Base-by-base conservation (phyloP, 2,329 filamentous ascomycete genomes). In the Teratosphaeria viscida region DNA sequence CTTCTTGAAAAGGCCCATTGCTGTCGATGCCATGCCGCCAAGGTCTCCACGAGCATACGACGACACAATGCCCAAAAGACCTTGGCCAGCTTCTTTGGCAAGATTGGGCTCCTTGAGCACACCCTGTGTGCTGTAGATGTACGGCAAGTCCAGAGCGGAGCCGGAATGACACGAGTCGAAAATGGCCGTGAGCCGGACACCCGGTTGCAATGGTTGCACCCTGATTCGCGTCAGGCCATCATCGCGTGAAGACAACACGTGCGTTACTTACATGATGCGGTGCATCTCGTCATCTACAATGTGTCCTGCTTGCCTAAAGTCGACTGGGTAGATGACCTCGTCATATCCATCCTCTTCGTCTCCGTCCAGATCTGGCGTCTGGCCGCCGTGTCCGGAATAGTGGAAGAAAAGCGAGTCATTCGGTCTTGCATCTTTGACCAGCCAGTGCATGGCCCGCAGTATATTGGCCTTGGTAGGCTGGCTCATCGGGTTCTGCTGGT, bases 351-450 rank as follows among this genome's bases (percentile, higher is more conserved):
- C 89, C 39, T 88, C 85, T 72, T 92, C 88, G 67, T 92, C 88
- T 32, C 88, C 88, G 66, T 91, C 88, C 43, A 88, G 75, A 72
- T 92, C 89, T 67, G 86, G 83, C 2, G 88, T 89, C 73, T 92
- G 88, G n/a, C 89, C 89, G 61, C 89, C 88, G 70, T 92, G 88
- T 8, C 88, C 91, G 47, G 92, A 96, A 74, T 96, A 97, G 76
- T 97, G 92, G 78, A 97, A 96, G 77, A 97, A 97, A 6, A 97
- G 81, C 4, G 92, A 95, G 72, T 97, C 92, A 71, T 96, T 95
- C 0, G 91, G 89, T 60, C 83, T 83, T 4, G 92, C 92, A 71
- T 96, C 92, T 76, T 96, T 96, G 60, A 96, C 90, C 23, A 97
- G 78, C 92, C 92, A 97, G 73, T 96, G 92, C 92, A 97, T 97